A percentile compares a stretch with the other conserved stretches of the same genome.
phyloP scores from a whole-genome alignment of 495 filamentous ascomycete species.

The Talaromyces wortmannii region DNA sequence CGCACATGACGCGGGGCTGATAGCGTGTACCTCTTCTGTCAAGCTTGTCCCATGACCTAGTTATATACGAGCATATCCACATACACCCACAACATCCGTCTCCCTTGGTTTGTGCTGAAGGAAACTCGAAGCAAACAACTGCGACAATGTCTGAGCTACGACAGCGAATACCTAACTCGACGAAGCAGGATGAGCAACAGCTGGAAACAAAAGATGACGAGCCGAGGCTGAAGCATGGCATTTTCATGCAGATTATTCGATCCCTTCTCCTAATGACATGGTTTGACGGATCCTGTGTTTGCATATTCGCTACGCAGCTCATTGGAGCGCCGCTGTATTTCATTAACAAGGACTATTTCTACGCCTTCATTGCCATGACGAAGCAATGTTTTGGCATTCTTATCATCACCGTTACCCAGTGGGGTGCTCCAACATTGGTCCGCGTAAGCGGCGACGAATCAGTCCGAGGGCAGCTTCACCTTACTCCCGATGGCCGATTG shows the following conservation, averaged over 20 bases:
- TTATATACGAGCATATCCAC: too few species aligned
- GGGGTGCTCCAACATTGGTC: constrained; percentile 53
- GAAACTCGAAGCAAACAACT: neutral
- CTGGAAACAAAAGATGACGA: constrained; percentile 18
- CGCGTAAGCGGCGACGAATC: constrained; percentile 56
- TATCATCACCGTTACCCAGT: constrained; percentile 53
- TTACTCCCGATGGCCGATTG: constrained; percentile 47
- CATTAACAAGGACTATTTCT: constrained; percentile 52
- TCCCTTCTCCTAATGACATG: constrained; percentile 58
- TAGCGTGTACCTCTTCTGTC: too few species aligned
- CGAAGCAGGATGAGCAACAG: neutral
- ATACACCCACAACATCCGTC: too few species aligned
- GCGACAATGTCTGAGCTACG: constrained; percentile 24
- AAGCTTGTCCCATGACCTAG: too few species aligned
- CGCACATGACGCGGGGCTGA: too few species aligned
- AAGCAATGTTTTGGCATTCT: constrained; percentile 58
- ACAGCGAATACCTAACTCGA: constrained; percentile 25
- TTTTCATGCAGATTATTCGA: constrained; percentile 56
- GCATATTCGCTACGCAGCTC: constrained; percentile 48
- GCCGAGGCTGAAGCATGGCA: constrained; percentile 59
- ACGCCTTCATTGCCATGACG: constrained; percentile 58
- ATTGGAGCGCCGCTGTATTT: constrained; percentile 54
- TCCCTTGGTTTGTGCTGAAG: too few species aligned
- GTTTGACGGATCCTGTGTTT: constrained; percentile 49
- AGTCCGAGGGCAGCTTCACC: constrained; percentile 49